These are phyloP conservation scores for Termitomyces sp. DNA, from an alignment of 768 basidiomycete genomes.

Conservation along the genomic window DNA sequence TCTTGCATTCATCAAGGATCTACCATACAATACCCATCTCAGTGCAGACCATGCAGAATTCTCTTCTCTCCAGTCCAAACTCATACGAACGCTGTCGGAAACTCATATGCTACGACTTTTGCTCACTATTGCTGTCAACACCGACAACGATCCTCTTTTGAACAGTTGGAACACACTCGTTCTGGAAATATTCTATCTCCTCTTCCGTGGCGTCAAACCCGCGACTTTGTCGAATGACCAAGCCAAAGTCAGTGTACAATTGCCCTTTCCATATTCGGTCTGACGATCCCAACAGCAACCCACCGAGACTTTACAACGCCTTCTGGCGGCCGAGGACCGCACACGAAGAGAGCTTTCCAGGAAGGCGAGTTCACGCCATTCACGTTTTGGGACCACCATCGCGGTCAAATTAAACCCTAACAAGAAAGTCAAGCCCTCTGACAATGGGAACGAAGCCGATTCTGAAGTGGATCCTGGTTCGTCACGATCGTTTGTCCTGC, in stretches of 20 bases:
- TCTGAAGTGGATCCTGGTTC: constrained; percentile 19
- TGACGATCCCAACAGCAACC: constrained; percentile 46
- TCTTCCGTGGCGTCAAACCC: constrained; percentile 79
- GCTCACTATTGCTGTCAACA: constrained; percentile 80
- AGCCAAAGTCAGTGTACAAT: constrained; percentile 43
- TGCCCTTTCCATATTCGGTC: background rate
- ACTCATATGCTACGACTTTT: constrained; percentile 73
- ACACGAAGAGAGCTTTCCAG: constrained; percentile 51
- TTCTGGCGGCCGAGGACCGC: constrained; percentile 74
- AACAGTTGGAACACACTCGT: constrained; percentile 84
- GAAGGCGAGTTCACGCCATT: constrained; percentile 71
- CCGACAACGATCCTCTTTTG: constrained; percentile 70
- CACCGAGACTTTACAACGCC: constrained; percentile 57
- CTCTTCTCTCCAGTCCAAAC: constrained; percentile 69
- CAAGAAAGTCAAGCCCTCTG: constrained; percentile 27
- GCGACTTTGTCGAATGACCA: constrained; percentile 50
- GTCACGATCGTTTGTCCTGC: constrained; percentile 65
- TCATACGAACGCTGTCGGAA: constrained; percentile 65
- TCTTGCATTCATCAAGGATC: constrained; percentile 90
- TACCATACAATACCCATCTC: constrained; percentile 59
- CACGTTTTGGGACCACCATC: constrained; percentile 95
- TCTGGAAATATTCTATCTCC: constrained; percentile 88
- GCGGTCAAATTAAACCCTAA: constrained; percentile 65
- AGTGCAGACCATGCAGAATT: constrained; percentile 79
- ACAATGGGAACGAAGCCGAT: constrained; percentile 17